Evolutionary conservation across 805 yeast genomes (phyloP), one percentile per base, ranked within the genome.

Genomic region (Saturnispora saitoi): DNA sequence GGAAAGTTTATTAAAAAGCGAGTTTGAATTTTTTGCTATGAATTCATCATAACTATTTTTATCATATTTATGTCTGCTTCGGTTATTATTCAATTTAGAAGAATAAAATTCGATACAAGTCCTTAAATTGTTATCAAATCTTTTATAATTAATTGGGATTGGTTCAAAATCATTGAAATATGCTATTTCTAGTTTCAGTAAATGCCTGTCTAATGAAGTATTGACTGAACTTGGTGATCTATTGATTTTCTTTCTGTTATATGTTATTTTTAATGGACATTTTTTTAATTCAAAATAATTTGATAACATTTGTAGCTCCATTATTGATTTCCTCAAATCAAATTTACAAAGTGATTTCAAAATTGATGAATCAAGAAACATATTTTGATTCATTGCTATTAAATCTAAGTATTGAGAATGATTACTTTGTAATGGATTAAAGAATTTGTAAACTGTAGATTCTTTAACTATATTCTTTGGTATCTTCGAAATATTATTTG

Each of bases 241-340:
- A 8, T 24, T 43, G 22, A 7, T 11, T 7, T 15, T 10, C 3
- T 8, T 32, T 39, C 19, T 43, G 17, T n/a, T 20, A 30, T 42
- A 14, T 17, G 19, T 10, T 22, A 46, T 32, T 32, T 30, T 32
- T n/a, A 40, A 10, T 4, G 48, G 40, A 4, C 20, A 32, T 6
- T 19, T 28, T 5, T 12, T 20, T 8, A 15, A 26, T n/a, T 55
- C 52, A 29, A 55, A 54, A 12, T 43, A 15, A 42, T 58, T 57
- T 32, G 66, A 55, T 24, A 63, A 43, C 53, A 61, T 44, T 48
- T 65, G 68, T 40, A 66, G 49, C 40, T 63, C 56, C 59, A 57
- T 54, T 15, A 66, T 45, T 3, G 67, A 56, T 32, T 51, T 57
- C 29, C 70, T 54, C 19, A 64, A 48, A 46, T 63, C 65, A 11